Conservation (phyloP, 345 rosid species). For the Brassica napus region Da-Ae NC_063434.1:24943501-24944000, state of each 20-base stretch:
- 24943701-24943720: constrained; percentile 85
- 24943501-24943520: background rate
- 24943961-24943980: too few relatives aligned
- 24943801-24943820: constrained; percentile 82
- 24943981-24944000: too few relatives aligned
- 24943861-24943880: constrained; percentile 67
- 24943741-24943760: constrained; percentile 71
- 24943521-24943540: background rate
- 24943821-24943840: constrained; percentile 86
- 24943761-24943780: constrained; percentile 79
- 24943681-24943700: constrained; percentile 61
- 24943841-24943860: constrained; percentile 93
- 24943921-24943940: too few relatives aligned
- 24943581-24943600: constrained; percentile 60
- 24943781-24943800: constrained; percentile 72
- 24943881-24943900: too few relatives aligned
- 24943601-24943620: constrained; percentile 87
- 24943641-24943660: constrained; percentile 78
- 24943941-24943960: too few relatives aligned
- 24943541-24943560: background rate
- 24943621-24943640: constrained; percentile 71
- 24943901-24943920: too few relatives aligned
- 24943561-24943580: constrained; percentile 42
- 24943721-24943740: constrained; percentile 54
- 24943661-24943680: constrained; percentile 62